Conservation (phyloP, 805 yeast genomes). For the Clavispora santaluciae region DNA sequence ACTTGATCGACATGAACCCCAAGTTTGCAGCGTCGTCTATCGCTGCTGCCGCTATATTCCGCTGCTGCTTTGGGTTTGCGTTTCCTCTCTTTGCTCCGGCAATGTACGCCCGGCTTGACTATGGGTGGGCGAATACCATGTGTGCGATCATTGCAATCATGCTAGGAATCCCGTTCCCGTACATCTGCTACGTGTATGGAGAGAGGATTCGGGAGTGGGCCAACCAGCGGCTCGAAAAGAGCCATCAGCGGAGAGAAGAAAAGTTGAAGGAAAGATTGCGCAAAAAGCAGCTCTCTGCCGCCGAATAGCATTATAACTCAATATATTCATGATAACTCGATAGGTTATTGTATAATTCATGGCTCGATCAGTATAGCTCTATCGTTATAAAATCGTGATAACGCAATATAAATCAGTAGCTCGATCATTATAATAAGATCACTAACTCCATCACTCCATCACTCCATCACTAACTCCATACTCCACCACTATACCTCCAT, state of each 20-base stretch:
- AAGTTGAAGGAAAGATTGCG: slow-evolving; percentile 1
- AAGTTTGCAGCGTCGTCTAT: slow-evolving; percentile 35
- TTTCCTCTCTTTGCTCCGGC: slow-evolving; percentile 36
- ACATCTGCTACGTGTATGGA: slow-evolving; percentile 32
- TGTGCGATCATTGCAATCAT: slow-evolving; percentile 31
- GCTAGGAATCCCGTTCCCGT: slow-evolving; percentile 37
- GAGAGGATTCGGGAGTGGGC: slow-evolving; percentile 34
- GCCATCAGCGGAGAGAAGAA: slow-evolving; percentile 21
- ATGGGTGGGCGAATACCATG: slow-evolving; percentile 40
- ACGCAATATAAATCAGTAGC: too few relatives aligned
- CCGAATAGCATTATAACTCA: too few relatives aligned
- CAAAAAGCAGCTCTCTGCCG: not conserved
- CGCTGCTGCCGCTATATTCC: slow-evolving; percentile 39
- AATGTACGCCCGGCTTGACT: slow-evolving; percentile 30
- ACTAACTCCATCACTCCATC: too few relatives aligned
- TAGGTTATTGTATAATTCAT: too few relatives aligned
- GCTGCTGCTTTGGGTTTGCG: slow-evolving; percentile 34
- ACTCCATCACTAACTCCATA: too few relatives aligned
- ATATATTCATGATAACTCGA: too few relatives aligned
- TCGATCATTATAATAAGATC: too few relatives aligned
- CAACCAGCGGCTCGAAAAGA: slow-evolving; percentile 21
- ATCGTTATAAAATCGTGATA: too few relatives aligned
- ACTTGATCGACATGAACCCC: slow-evolving; percentile 37
- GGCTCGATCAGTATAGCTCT: too few relatives aligned
- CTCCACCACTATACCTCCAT: too few relatives aligned